phyloP scores from a whole-genome alignment of 1,139 yeast species.

The Pichia sp. region DNA sequence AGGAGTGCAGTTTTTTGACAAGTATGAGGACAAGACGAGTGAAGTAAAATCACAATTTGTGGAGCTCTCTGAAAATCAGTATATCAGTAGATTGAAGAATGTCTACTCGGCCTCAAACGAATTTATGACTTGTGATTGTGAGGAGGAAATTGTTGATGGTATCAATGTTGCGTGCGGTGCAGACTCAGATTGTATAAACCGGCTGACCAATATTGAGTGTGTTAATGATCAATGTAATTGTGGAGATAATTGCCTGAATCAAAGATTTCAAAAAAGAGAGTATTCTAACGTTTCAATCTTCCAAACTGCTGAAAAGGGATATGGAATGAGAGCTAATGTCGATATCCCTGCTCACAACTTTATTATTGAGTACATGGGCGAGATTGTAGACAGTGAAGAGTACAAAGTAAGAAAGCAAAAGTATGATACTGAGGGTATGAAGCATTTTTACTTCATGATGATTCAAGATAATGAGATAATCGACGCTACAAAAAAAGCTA shows the following conservation, averaged over 20 bases:
- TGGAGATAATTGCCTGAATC: slow-evolving; percentile 79
- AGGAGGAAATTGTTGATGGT: slow-evolving; percentile 39
- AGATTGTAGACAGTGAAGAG: slow-evolving; percentile 73
- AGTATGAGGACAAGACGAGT: slow-evolving; percentile 57
- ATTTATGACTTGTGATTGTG: slow-evolving; percentile 88
- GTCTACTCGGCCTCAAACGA: slow-evolving; percentile 31
- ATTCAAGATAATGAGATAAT: slow-evolving; percentile 87
- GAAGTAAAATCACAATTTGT: slow-evolving; percentile 64
- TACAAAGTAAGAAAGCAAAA: slow-evolving; percentile 71
- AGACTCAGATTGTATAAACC: slow-evolving; percentile 83
- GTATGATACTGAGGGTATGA: slow-evolving; percentile 67
- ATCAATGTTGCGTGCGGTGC: slow-evolving; percentile 76
- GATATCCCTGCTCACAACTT: slow-evolving; percentile 61
- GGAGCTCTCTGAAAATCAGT: slow-evolving; percentile 55
- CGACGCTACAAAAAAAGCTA: slow-evolving; percentile 88
- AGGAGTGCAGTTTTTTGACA: slow-evolving; percentile 37
- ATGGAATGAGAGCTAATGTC: slow-evolving; percentile 72
- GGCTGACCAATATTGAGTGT: slow-evolving; percentile 92
- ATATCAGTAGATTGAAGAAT: slow-evolving; percentile 36
- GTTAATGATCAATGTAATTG: slow-evolving; percentile 67
- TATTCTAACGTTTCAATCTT: slow-evolving; percentile 75
- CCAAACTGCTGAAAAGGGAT: slow-evolving; percentile 80
- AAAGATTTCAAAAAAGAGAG: slow-evolving; percentile 73
- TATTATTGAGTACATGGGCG: slow-evolving; percentile 90
- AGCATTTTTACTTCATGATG: slow-evolving; percentile 97